Conservation (phyloP, 805 yeast species). For the Ogataea zsoltii region DNA sequence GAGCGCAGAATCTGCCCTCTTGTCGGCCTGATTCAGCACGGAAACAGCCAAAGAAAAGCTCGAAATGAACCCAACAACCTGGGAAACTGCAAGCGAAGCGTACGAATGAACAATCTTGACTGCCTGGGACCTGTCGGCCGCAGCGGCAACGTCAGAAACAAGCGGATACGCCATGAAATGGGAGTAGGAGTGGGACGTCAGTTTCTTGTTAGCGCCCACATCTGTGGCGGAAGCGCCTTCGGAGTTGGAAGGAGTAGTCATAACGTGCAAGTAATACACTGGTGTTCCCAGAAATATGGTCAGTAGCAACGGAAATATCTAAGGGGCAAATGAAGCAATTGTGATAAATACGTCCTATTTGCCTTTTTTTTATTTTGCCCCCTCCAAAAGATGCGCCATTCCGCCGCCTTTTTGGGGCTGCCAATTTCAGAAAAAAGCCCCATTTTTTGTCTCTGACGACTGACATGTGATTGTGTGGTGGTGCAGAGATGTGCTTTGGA, state of each 20-base stretch:
- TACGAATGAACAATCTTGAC: constrained; percentile 21
- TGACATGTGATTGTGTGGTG: constrained; percentile 5
- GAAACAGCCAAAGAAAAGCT: constrained; percentile 22
- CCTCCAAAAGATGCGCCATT: neutral
- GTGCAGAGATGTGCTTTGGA: constrained; percentile 1
- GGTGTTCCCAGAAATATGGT: too few species aligned
- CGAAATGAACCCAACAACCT: constrained; percentile 17
- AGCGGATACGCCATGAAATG: constrained; percentile 36
- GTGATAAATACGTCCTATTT: too few species aligned
- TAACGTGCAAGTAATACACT: neutral
- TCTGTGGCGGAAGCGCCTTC: constrained; percentile 8
- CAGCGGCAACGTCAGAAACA: constrained; percentile 26
- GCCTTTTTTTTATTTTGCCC: neutral
- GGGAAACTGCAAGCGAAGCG: constrained; percentile 12
- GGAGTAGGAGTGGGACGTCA: constrained; percentile 18
- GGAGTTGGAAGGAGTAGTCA: constrained; percentile 9
- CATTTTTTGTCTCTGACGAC: too few species aligned
- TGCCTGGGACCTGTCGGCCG: constrained; percentile 18
- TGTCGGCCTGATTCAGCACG: constrained; percentile 27
- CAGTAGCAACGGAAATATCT: too few species aligned
- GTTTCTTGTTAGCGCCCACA: constrained; percentile 10
- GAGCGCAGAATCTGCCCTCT: constrained; percentile 23
- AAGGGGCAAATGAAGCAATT: too few species aligned
- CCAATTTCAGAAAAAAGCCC: too few species aligned
- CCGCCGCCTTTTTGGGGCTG: neutral